Percentiles rank a stretch among this genome's conserved stretches.
These are phyloP conservation scores for Ajuga reptans DNA, from an alignment of 305 asterid genomes.

Conservation along the genomic window DNA sequence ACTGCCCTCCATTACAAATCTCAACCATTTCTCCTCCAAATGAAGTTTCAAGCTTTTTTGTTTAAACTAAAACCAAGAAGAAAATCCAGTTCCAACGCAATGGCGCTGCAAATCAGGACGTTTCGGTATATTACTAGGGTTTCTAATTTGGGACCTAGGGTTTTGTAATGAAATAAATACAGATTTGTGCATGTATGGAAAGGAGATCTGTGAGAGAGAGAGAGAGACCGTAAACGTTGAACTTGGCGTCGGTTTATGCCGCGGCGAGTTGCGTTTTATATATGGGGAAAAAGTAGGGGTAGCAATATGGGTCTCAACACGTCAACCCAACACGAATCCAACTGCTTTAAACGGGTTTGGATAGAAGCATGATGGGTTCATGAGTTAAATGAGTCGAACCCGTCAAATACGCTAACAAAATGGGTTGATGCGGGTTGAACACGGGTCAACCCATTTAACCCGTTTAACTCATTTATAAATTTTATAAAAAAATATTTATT, in stretches of 20 bases:
- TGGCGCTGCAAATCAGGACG: conserved; percentile 12
- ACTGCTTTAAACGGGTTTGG: no score
- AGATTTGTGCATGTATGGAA: background rate
- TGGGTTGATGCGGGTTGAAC: no score
- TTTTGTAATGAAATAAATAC: conserved; percentile 25
- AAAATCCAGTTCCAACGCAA: conserved; percentile 10
- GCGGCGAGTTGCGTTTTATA: conserved; percentile 13
- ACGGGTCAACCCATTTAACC: no score
- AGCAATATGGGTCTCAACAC: no score
- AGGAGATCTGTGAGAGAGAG: conserved; percentile 19
- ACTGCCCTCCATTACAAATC: conserved; percentile 75
- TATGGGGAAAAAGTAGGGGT: background rate
- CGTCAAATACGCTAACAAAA: no score
- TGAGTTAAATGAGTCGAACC: no score
- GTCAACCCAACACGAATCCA: no score
- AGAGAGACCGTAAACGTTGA: conserved; percentile 22
- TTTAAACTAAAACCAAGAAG: background rate
- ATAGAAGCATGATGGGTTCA: no score
- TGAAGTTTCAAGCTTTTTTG: conserved; percentile 8
- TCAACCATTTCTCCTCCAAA: conserved; percentile 50
- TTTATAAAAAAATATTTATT: no score
- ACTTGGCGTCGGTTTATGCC: conserved; percentile 11
- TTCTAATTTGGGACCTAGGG: conserved; percentile 43
- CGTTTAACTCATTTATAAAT: no score
- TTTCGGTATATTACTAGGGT: conserved; percentile 8